These are phyloP conservation scores for Castanopsis chinensis DNA, from an alignment of 306 rosid species.

Conservation along the genomic window DNA sequence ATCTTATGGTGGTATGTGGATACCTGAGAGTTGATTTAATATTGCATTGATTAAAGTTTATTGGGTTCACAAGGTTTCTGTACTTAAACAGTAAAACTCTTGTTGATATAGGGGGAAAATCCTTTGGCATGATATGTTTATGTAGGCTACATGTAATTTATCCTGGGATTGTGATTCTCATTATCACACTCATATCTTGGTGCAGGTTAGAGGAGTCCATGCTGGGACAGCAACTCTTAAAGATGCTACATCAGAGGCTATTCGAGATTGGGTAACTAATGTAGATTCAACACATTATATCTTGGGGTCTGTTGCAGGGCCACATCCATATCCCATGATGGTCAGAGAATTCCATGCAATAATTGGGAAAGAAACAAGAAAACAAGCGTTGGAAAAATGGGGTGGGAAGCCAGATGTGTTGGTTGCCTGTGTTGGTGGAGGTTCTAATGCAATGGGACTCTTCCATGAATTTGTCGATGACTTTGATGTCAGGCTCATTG, in stretches of 20 bases:
- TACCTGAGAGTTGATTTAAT: too few species aligned
- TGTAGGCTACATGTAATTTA: background rate
- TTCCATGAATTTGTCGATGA: conserved; percentile 88
- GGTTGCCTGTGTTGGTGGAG: conserved; percentile 97
- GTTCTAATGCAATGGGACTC: conserved; percentile 96
- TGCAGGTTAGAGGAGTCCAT: conserved; percentile 85
- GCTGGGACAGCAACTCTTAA: conserved; percentile 95
- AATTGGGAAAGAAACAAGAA: conserved; percentile 91
- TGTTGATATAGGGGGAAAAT: too few species aligned
- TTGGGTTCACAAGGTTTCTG: too few species aligned
- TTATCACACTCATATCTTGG: background rate
- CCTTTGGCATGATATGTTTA: background rate
- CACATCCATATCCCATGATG: conserved; percentile 99
- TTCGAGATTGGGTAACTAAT: conserved; percentile 97
- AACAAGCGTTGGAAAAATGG: conserved; percentile 92
- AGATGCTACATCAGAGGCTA: conserved; percentile 98
- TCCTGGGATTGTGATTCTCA: background rate
- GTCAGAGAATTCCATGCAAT: conserved; percentile 93
- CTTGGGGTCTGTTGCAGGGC: conserved; percentile 98
- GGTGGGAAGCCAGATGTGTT: conserved; percentile 92
- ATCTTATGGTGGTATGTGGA: too few species aligned
- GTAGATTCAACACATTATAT: conserved; percentile 99
- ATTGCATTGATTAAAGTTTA: too few species aligned
- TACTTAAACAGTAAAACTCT: too few species aligned
- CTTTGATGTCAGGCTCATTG: conserved; percentile 66